Evolutionary conservation across 2,329 filamentous ascomycete genomes (phyloP), one percentile per base, ranked within the genome.

Genomic region (Bipolaris victoriae): DNA sequence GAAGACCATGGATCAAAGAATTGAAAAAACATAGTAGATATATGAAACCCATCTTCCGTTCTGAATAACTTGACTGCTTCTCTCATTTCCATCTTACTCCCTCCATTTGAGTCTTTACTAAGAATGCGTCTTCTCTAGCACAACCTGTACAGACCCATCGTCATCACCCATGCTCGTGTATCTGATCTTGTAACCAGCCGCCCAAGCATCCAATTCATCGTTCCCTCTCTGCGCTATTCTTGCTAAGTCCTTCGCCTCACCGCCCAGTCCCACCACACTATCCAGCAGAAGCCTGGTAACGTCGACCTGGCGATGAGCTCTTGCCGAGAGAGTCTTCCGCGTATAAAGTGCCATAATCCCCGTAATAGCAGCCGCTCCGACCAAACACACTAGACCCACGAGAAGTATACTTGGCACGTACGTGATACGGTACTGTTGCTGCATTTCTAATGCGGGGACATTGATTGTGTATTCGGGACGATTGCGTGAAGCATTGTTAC

Each of bases 351-450:
- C 26, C 44, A 47, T 33, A 29, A 10, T 15, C 9, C 9, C 16
- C 2, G 29, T 35, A 7, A 47, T 15, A 1, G 16, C 16, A n/a
- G n/a, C 31, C 9, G 52, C 36, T 3, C 20, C 45, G 1, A 49
- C 20, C 44, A 54, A 24, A 26, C 33, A 48, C 15, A 54, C 15
- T 0, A 54, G 22, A n/a, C 44, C 52, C 6, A 60, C 13, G 2
- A 65, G 16, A 15, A 65, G 29, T 7, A 65, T 55, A 20, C 44
- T 43, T 9, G 61, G 63, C 4, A 65, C 61, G 22, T 62, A 60
- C 9, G 61, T 65, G 33, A 65, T 64, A 24, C 59, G 58, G 41
- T 64, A 65, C 11, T 33, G 44, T 7, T 55, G 40, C 16, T 33
- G 35, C 13, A 35, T 44, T 20, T 18, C 35, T 6, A 52, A 41